Base-by-base conservation (phyloP, 1,284 basidiomycete species). In the Porodaedalea pini region DNA sequence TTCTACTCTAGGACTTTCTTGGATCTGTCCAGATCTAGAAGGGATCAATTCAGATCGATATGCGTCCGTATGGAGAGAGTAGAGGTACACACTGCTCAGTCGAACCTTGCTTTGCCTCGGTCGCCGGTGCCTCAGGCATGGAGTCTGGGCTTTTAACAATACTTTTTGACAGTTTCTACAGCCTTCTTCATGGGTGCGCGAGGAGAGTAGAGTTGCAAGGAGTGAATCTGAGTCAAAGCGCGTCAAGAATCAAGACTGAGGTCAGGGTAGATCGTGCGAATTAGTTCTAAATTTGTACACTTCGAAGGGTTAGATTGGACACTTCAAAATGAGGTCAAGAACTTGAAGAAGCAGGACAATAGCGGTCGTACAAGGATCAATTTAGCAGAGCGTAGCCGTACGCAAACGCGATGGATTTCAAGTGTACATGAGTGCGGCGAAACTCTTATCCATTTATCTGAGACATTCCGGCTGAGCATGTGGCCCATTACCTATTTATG, bases 151-250 rank as follows among this genome's bases (percentile, higher is more conserved):
- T 32, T 29, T 51, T 36, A 23, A 51, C 31, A 27, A 51, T 40
- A 37, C 19, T n/a, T 51, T 23, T 51, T 51, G 19, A 51, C 49
- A 13, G 49, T 40, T 51, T 37, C 49, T 19, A 51, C 34, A 10
- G 49, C 34, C 25, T 51, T 51, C n/a, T 51, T 40, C 31, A 37
- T 51, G n/a, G 27, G 27, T 17, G 27, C 7, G n/a, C 36, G n/a
- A n/a, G n/a, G n/a, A n/a, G n/a, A 19, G 41, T 44, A 11, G 41
- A 17, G 7, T 15, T 19, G 45, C n/a, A 31, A 31, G 25, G 25
- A 29, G 13, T 15, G 29, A 17, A 29, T 21, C 45, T 15, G 29
- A 47, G 29, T 47, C 25, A 47, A 8, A 19, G 17, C 23, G 25
- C 45, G 45, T 47, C 45, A 47, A 31, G 8, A 31, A n/a, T 21